phyloP scores from a whole-genome alignment of 331 rosid species.

The Acacia concinna region DNA sequence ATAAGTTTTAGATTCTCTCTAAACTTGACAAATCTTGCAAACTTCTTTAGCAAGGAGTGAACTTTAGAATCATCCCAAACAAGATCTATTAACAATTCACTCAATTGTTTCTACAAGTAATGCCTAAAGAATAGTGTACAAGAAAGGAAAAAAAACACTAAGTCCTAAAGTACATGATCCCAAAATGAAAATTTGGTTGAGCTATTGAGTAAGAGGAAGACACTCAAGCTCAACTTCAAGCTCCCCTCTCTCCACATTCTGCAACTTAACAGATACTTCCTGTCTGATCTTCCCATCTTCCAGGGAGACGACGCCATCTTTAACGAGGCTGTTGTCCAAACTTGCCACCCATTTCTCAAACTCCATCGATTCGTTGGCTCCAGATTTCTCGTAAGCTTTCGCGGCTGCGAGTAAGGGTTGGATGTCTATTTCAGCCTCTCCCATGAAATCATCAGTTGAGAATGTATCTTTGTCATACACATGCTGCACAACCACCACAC shows the following conservation, averaged over 20 bases:
- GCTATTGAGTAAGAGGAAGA: slow-evolving; percentile 87
- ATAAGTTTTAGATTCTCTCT: neutral
- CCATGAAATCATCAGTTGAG: slow-evolving; percentile 90
- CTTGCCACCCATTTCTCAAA: slow-evolving; percentile 68
- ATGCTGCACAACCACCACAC: slow-evolving; percentile 48
- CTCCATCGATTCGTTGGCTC: slow-evolving; percentile 44
- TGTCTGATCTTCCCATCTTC: slow-evolving; percentile 75
- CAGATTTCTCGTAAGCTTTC: slow-evolving; percentile 61
- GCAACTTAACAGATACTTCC: slow-evolving; percentile 66
- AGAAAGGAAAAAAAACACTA: neutral
- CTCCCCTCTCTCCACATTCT: slow-evolving; percentile 83
- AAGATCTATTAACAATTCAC: neutral
- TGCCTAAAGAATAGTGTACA: slow-evolving; percentile 24
- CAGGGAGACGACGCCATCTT: slow-evolving; percentile 65
- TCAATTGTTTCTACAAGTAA: neutral
- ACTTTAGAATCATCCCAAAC: neutral
- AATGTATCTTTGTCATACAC: slow-evolving; percentile 92
- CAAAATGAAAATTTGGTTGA: neutral
- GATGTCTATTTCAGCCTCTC: slow-evolving; percentile 94
- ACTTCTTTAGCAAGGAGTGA: neutral
- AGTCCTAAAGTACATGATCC: slow-evolving; percentile 12
- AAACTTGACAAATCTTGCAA: too few relatives aligned
- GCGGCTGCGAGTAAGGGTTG: slow-evolving; percentile 82
- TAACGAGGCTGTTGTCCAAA: slow-evolving; percentile 55
- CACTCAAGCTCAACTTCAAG: slow-evolving; percentile 86